Evolutionary conservation across 2,329 filamentous ascomycete species (phyloP), one percentile per base, ranked within the genome.

Genomic region (Penicillium corylophilum): DNA sequence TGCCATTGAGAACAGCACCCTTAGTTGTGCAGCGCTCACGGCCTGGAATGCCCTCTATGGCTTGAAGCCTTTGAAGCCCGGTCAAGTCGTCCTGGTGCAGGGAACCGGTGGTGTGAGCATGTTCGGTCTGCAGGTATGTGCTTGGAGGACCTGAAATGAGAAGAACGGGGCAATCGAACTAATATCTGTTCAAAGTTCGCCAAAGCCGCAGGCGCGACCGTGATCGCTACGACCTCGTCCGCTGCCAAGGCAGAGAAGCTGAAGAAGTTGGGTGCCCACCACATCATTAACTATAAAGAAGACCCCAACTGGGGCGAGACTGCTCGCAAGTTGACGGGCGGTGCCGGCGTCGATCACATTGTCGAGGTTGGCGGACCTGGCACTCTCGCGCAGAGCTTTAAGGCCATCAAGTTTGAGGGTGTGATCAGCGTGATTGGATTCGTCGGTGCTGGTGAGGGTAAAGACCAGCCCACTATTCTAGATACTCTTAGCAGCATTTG

Each of bases 31-130:
- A 1, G 84, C 73, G 2, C 62, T 87, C 42, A 88, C 85, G 2
- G 81, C 80, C 23, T 88, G 85, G 84, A 87, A 87, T 64, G 81
- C 82, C 2, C 74, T 87, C 12, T 86, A 82, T 59, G 85, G 85
- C 2, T 62, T 84, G 26, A 71, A 68, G 58, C 72, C 74, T 22
- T 56, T 86, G 51, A 74, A 76, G 62, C 78, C 82, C 0, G 84
- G 83, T 4, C 66, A 75, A 46, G 78, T 78, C 53, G 81, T 85
- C 3, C 67, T 86, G 31, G 83, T 82, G 1, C 82, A 85, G 61
- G 82, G 82, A 28, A 84, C 82, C 4, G 82, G 82, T 13, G 82
- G 82, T 56, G 82, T 85, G 4, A 79, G 76, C 47, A 77, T 83
- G 20, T 82, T 83, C 54, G 81, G 76, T 5, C 55, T 83, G 16